Base-by-base conservation (phyloP, 768 basidiomycete genomes). In the Candolleomyces efflorescens region DNA sequence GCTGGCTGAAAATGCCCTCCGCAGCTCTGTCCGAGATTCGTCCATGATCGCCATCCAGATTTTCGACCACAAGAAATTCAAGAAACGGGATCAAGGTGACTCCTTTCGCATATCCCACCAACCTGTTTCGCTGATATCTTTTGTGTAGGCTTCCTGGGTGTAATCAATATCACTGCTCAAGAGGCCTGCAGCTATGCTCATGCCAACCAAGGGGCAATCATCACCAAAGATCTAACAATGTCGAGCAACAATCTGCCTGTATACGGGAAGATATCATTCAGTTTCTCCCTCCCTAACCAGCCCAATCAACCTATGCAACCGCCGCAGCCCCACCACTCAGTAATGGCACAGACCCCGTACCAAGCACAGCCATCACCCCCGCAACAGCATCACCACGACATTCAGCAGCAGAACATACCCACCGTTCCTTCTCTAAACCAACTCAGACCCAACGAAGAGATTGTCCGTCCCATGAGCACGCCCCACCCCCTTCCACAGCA, bases 51-150 rank as follows among this genome's bases (percentile, higher is more conserved):
- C 82, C 23, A 89, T 95, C 47, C 92, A 95, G 74, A 83, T 96
- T 59, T 94, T 94, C 67, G 94, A 96, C 78, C 87, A 92, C 71
- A 82, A 84, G 67, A 92, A 90, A 71, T 94, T 91, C 75, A 92
- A 82, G 75, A 86, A 85, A 70, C 83, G 86, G 64, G 93, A 94
- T 69, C 93, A 94, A 76, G 92, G 80, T 75, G 37, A 61, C 56
- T 71, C 69, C 50, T 61, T 73, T 43, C 71, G 73, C 58, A 71
- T 27, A 43, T 45, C 18, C 20, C 45, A 39, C 45, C 54, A 53
- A 20, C 24, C 44, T 12, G 24, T 46, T 23, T 51, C 51, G 18
- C 37, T 53, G 32, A 39, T 54, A 36, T 41, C 32, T 59, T 59
- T 13, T 20, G 55, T 38, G n/a, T 46, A 82, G 80, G 83, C 10